Percentiles rank a stretch among this genome's conserved stretches.
Conservation (phyloP, 768 basidiomycete species). For the Pluteus cervinus region DNA sequence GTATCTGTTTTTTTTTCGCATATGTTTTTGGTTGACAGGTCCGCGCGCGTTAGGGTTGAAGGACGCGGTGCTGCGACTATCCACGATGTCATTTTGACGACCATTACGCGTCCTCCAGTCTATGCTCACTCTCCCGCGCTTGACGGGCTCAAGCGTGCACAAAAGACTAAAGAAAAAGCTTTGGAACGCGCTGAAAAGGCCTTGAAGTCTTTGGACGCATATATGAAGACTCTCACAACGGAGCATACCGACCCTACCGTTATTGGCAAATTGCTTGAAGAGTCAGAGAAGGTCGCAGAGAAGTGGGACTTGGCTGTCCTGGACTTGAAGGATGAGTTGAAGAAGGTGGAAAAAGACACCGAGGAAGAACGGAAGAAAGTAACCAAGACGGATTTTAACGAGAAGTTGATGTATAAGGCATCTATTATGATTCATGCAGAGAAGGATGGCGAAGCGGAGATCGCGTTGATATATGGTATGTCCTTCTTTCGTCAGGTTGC, state of each 20-base stretch:
- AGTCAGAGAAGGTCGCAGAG: slow-evolving; percentile 22
- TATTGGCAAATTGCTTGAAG: too few relatives aligned
- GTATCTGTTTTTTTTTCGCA: slow-evolving; percentile 1
- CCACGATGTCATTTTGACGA: slow-evolving; percentile 35
- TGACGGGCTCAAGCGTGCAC: slow-evolving; percentile 16
- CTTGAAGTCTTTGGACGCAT: slow-evolving; percentile 23
- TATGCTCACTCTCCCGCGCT: slow-evolving; percentile 21
- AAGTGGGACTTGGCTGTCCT: slow-evolving; percentile 26
- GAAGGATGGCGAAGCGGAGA: slow-evolving; percentile 28
- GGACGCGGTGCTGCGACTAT: slow-evolving; percentile 39
- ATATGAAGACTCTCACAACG: slow-evolving; percentile 27
- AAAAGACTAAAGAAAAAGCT: slow-evolving; percentile 21
- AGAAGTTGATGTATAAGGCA: slow-evolving; percentile 22
- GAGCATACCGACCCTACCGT: slow-evolving; percentile 22
- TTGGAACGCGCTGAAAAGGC: slow-evolving; percentile 23
- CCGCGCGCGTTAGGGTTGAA: slow-evolving; percentile 28
- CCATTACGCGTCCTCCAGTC: slow-evolving; percentile 9
- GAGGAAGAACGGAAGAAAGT: slow-evolving; percentile 16
- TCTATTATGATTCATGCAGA: slow-evolving; percentile 31
- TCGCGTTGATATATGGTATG: slow-evolving; percentile 34
- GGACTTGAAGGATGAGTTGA: slow-evolving; percentile 22
- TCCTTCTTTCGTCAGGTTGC: not conserved
- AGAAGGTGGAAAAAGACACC: slow-evolving; percentile 17
- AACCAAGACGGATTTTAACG: slow-evolving; percentile 12
- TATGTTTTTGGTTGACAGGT: not conserved